Base-by-base conservation (phyloP, 2,329 filamentous ascomycete genomes). In the Onygenales sp. region DNA sequence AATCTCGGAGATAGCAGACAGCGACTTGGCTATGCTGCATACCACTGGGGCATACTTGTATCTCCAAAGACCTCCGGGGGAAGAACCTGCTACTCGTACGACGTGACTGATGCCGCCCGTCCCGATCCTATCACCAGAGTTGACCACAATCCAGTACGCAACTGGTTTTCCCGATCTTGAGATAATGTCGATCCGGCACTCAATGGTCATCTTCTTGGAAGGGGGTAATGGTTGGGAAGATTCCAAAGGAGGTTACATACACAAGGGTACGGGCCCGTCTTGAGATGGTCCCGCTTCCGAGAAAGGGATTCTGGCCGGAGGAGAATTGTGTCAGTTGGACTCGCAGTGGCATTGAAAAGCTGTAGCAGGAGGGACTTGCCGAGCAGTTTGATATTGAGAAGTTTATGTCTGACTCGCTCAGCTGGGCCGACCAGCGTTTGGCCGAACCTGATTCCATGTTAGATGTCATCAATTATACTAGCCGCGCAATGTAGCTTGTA, bases 261-360 rank as follows among this genome's bases (percentile, higher is more conserved):
- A 10, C 42, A 14, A 31, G 27, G 27, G 14, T 44, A 44, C 27
- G 14, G 5, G 42, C 14, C 10, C 21, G 51, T 56, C 43, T 56
- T 52, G n/a, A 63, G 55, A 21, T 57, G 64, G 45, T 67, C 61
- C 51, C 61, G 54, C 5, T 69, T 62, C 48, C 52, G 56, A 3
- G 2, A 13, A 51, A 51, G 11, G 40, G 37, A 10, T 11, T 39
- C 31, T 36, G 3, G 17, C 34, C 49, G 36, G 40, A 45, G 3
- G 40, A 45, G 14, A 51, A 51, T 42, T 45, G 49, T 32, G 49
- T 51, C 37, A 51, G 36, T 31, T 51, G 49, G 49, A 51, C 49
- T 11, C 36, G 40, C 31, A n/a, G 14, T 27, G 37, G 36, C 11
- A 51, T 51, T 51, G 17, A 37, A 17, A 51, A 51, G 27, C 6